These are phyloP conservation scores for Naganishia liquefaciens DNA, from an alignment of 1,284 basidiomycete species.

Conservation along the genomic window DNA sequence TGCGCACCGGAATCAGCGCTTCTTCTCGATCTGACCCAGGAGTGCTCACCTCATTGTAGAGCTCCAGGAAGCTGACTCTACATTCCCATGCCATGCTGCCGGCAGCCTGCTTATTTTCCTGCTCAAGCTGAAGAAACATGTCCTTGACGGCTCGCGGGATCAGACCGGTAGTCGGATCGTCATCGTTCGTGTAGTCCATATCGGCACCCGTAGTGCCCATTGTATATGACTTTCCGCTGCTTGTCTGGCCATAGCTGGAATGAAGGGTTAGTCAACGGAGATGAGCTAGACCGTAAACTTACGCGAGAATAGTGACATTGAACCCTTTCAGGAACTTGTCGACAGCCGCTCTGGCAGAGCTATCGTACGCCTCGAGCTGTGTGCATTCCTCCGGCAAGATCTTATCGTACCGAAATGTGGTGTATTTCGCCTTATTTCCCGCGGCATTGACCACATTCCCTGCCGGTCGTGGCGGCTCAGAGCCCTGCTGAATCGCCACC, in stretches of 20 bases:
- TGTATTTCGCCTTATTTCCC: constrained; percentile 68
- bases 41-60: constrained; percentile 79
- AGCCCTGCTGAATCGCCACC: constrained; percentile 67
- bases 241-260: constrained; percentile 80
- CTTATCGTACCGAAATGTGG: constrained; percentile 85
- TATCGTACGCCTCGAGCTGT: constrained; percentile 80
- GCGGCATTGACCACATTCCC: neutral
- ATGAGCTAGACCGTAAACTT: constrained; percentile 33
- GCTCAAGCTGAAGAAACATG: constrained; percentile 77
- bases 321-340: constrained; percentile 91
- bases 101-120: constrained; percentile 72
- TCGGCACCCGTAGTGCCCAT: constrained; percentile 84
- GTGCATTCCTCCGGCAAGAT: constrained; percentile 80
- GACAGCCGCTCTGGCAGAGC: constrained; percentile 80
- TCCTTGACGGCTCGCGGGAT: constrained; percentile 92
- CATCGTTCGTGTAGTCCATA: constrained; percentile 68
- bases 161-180: constrained; percentile 64
- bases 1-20: constrained; percentile 17
- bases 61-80: constrained; percentile 79
- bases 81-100: constrained; percentile 63
- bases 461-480: constrained; percentile 20
- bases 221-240: constrained; percentile 93
- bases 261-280: neutral
- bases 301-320: constrained; percentile 96
- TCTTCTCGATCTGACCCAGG: too few species aligned